These are phyloP conservation scores for Fusarium sp. DNA, from an alignment of 2,329 filamentous ascomycete species.

Conservation along the genomic window DNA sequence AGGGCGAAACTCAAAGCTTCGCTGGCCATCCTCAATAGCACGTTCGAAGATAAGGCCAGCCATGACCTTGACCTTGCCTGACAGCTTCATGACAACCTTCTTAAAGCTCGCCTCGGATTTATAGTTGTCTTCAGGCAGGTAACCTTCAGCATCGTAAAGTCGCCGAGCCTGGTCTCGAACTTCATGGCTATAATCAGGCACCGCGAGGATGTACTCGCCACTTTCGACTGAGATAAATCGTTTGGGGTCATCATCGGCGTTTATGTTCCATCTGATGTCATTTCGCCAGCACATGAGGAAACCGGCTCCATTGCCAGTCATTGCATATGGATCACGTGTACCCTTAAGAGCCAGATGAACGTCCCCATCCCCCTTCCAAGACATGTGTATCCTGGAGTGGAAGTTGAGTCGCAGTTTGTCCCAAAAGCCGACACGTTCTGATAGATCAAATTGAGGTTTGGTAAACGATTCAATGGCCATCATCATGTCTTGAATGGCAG, in stretches of 20 bases:
- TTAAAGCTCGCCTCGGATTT: slow-evolving; percentile 88
- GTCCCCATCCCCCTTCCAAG: slow-evolving; percentile 96
- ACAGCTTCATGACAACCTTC: slow-evolving; percentile 98
- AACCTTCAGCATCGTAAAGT: slow-evolving; percentile 65
- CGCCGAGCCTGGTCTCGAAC: slow-evolving; percentile 71
- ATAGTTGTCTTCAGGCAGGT: slow-evolving; percentile 69
- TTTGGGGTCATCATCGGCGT: slow-evolving; percentile 85
- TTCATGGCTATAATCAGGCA: slow-evolving; percentile 92
- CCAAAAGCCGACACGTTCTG: slow-evolving; percentile 96
- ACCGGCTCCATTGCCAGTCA: slow-evolving; percentile 91
- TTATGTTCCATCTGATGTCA: slow-evolving; percentile 87
- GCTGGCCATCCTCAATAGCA: slow-evolving; percentile 73
- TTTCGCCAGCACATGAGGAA: slow-evolving; percentile 99
- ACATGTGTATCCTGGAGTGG: slow-evolving; percentile 87
- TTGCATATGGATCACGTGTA: slow-evolving; percentile 89
- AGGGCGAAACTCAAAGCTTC: slow-evolving; percentile 88
- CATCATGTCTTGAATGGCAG: slow-evolving; percentile 99
- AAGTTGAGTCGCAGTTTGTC: slow-evolving; percentile 96
- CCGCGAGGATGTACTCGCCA: slow-evolving; percentile 91
- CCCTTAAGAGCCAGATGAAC: slow-evolving; percentile 93
- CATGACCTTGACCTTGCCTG: slow-evolving; percentile 93
- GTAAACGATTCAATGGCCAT: slow-evolving; percentile 98
- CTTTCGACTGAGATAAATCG: slow-evolving; percentile 96
- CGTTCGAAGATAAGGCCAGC: slow-evolving; percentile 92
- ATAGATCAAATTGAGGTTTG: slow-evolving; percentile 92